Base-by-base conservation (phyloP, 2,329 filamentous ascomycete species). In the Xenoacremonium recifei region DNA sequence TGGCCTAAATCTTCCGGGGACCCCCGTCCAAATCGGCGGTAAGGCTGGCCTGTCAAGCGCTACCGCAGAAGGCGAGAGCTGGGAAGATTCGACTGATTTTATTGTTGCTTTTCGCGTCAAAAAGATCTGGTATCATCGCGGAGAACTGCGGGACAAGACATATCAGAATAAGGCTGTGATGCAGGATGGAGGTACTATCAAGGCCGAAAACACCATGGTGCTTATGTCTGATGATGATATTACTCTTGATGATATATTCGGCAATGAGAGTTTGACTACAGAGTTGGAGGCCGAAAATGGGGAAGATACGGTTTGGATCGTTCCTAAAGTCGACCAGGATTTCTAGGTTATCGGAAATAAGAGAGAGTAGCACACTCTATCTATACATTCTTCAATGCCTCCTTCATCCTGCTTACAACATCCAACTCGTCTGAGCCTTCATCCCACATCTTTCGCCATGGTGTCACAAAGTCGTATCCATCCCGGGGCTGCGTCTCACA, bases 31-130 rank as follows among this genome's bases (percentile, higher is more conserved):
- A 20, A 16, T 29, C 5, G 30, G 35, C 20, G 4, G 16, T 4
- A 27, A 21, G 35, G 29, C 13, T 20, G 40, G 20, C 16, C 13
- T 5, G 23, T 3, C 17, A 16, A 30, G 11, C 1, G 27, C 5
- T n/a, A 13, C 9, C 5, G 32, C 17, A n/a, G 30, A 31, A 25
- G 21, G 21, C 9, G 35, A 38, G 30, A 35, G 12, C 4, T 33
- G 29, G 16, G 15, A 29, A 10, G 17, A 11, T 18, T 30, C 16
- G 29, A 30, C 31, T 3, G 32, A 36, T 30, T 25, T 29, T 18
- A 30, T 43, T 17, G 35, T 43, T 4, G 18, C 35, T 19, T 39
- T 43, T 18, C 21, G 18, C n/a, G 35, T 39, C 25, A 35, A 6
- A 23, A 35, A 39, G 35, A 39, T 43, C 9, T 30, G 21, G 35